Conservation (phyloP, 345 rosid genomes). For the Microcos paniculata region DNA sequence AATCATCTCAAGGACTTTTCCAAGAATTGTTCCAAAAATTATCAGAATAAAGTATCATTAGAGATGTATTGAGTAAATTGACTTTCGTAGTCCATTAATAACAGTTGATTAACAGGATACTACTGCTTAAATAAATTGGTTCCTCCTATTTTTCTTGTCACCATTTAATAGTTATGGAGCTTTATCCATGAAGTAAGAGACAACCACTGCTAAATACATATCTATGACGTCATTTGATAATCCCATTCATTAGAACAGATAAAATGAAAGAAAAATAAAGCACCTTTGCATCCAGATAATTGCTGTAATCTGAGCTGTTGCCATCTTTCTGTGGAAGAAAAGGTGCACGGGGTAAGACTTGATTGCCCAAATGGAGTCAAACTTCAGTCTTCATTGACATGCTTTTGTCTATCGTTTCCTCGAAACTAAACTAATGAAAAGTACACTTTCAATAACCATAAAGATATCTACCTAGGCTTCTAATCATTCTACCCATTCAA, state of each 20-base stretch:
- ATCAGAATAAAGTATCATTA: neutral
- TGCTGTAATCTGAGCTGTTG: constrained; percentile 70
- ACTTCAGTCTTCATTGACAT: neutral
- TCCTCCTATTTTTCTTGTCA: no score
- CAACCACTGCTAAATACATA: neutral
- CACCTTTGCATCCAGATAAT: constrained; percentile 92
- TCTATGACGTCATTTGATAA: neutral
- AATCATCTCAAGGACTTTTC: no score
- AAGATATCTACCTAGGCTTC: neutral
- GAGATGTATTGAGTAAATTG: neutral
- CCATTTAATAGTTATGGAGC: neutral
- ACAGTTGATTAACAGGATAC: neutral
- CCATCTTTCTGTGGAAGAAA: constrained; percentile 82
- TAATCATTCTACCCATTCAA: neutral
- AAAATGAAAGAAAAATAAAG: constrained; percentile 16
- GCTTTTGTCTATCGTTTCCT: neutral
- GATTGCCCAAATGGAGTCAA: neutral
- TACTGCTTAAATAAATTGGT: neutral
- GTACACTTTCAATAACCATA: neutral
- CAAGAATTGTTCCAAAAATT: neutral
- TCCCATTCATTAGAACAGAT: neutral
- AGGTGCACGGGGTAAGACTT: constrained; percentile 19
- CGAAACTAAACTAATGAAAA: neutral
- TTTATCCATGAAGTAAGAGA: neutral
- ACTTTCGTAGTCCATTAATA: neutral